These are phyloP conservation scores for Kregervanrija fluxuum DNA, from an alignment of 805 yeast species.

Conservation along the genomic window DNA sequence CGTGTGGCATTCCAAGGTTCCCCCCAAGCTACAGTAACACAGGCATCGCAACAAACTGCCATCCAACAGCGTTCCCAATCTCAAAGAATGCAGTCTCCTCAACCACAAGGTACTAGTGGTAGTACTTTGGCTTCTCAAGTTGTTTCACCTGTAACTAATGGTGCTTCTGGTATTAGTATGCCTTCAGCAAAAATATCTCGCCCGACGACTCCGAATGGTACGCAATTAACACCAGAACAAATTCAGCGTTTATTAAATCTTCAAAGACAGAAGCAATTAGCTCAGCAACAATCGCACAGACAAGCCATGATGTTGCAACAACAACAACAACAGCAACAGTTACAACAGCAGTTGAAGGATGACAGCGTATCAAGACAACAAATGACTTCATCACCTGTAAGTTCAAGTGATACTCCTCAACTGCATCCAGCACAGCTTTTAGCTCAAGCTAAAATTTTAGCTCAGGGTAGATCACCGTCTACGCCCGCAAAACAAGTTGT, in stretches of 20 bases:
- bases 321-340: constrained; percentile 28
- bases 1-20: no score
- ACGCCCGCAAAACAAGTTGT: neutral
- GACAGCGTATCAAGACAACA: constrained; percentile 1
- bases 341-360: constrained; percentile 11
- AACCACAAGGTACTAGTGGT: no score
- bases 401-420: neutral
- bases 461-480: no score
- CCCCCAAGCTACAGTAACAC: constrained; percentile 2
- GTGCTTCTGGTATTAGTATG: neutral
- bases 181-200: constrained; percentile 11
- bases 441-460: no score
- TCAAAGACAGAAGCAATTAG: constrained; percentile 38
- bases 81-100: no score
- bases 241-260: constrained; percentile 48
- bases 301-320: constrained; percentile 33
- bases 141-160: neutral
- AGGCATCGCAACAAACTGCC: no score
- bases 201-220: constrained; percentile 47
- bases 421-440: neutral
- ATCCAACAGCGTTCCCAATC: no score
- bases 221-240: constrained; percentile 55
- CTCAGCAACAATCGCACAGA: constrained; percentile 7
- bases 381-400: neutral
- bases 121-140: neutral